These are phyloP conservation scores for Chalciporus sp. DNA, from an alignment of 1,284 basidiomycete genomes.

Conservation along the genomic window DNA sequence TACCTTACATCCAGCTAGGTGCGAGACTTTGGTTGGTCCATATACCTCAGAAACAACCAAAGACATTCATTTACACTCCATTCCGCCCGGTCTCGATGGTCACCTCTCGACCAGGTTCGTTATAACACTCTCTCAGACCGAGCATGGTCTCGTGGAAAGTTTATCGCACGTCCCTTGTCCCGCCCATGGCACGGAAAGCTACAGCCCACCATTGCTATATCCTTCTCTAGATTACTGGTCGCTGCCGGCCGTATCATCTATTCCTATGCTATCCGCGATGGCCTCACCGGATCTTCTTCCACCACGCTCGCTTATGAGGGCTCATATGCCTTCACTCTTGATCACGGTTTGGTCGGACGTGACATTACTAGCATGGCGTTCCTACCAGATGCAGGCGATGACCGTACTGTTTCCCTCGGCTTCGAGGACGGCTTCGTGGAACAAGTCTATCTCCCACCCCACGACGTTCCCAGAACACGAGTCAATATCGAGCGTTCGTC, in stretches of 20 bases:
- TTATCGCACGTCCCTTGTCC: conserved; percentile 70
- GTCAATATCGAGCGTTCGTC: conserved; percentile 21
- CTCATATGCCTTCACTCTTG: conserved; percentile 41
- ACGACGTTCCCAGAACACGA: conserved; percentile 5
- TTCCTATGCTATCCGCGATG: conserved; percentile 56
- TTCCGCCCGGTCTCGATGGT: conserved; percentile 49
- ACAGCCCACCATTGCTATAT: conserved; percentile 63
- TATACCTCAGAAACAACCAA: conserved; percentile 49
- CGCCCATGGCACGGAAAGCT: conserved; percentile 60
- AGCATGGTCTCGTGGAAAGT: conserved; percentile 54
- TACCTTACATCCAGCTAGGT: conserved; percentile 45
- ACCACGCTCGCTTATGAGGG: conserved; percentile 46
- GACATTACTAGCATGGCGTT: conserved; percentile 58
- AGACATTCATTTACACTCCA: conserved; percentile 57
- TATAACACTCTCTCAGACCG: conserved; percentile 57
- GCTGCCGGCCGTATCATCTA: conserved; percentile 62
- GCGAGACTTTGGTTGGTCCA: conserved; percentile 60
- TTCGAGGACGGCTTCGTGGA: conserved; percentile 64
- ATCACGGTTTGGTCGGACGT: conserved; percentile 33
- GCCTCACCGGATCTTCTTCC: conserved; percentile 39
- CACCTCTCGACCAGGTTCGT: conserved; percentile 45
- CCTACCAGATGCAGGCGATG: conserved; percentile 49
- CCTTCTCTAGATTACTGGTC: conserved; percentile 57
- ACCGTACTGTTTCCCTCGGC: conserved; percentile 57
- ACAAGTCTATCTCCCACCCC: conserved; percentile 41